These are phyloP conservation scores for Strobilomyces confusus DNA, from an alignment of 768 basidiomycete species.

Conservation along the genomic window DNA sequence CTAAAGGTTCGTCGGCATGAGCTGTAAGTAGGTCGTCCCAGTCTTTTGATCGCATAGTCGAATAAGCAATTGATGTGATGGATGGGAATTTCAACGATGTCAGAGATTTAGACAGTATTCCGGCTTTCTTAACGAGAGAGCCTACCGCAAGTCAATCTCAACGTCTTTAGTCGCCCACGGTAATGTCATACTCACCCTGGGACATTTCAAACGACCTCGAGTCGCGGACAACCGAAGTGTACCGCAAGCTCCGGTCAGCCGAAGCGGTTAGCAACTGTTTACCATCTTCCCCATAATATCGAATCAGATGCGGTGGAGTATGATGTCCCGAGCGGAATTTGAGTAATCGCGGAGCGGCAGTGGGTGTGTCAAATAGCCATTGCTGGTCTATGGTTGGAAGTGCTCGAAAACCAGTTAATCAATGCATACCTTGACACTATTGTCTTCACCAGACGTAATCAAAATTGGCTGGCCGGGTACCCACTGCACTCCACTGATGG, in stretches of 20 bases:
- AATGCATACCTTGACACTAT: conserved; percentile 79
- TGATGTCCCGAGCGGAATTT: conserved; percentile 94
- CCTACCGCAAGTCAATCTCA: conserved; percentile 43
- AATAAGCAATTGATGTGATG: conserved; percentile 73
- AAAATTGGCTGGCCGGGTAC: conserved; percentile 89
- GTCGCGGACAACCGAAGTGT: conserved; percentile 91
- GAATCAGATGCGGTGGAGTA: conserved; percentile 83
- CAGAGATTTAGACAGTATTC: conserved; percentile 70
- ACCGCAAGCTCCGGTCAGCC: conserved; percentile 82
- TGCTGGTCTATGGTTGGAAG: conserved; percentile 51
- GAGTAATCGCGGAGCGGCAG: conserved; percentile 77
- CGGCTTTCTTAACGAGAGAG: conserved; percentile 78
- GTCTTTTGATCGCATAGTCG: conserved; percentile 79
- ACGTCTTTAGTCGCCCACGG: background rate
- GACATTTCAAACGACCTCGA: conserved; percentile 93
- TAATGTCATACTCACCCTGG: conserved; percentile 58
- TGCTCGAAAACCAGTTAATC: background rate
- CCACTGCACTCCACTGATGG: conserved; percentile 84
- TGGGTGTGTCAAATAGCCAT: conserved; percentile 96
- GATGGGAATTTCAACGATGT: conserved; percentile 82
- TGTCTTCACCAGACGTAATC: conserved; percentile 88
- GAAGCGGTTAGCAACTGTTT: conserved; percentile 91
- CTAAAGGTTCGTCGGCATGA: conserved; percentile 77
- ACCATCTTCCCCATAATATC: conserved; percentile 97
- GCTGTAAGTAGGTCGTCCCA: conserved; percentile 98